Conservation (phyloP, 1,139 yeast species). For the Yamadazyma blattariae region DNA sequence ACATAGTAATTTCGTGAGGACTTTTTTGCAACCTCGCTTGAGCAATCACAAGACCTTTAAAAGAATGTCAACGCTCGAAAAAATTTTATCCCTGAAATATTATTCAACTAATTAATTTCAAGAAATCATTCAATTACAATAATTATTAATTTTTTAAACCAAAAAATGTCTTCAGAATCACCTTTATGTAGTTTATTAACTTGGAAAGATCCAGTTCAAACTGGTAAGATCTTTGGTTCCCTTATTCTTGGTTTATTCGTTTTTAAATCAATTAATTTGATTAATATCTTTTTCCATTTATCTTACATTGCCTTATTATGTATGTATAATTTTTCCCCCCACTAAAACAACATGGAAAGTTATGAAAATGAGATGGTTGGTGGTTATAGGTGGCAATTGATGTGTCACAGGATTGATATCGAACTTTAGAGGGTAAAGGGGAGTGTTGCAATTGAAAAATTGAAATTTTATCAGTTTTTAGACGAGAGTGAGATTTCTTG, state of each 20-base stretch:
- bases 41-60: constrained; percentile 10
- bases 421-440: no score
- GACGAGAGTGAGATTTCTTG: no score
- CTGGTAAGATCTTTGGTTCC: constrained; percentile 76
- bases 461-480: no score
- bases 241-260: constrained; percentile 57
- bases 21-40: constrained; percentile 1
- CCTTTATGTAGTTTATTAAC: constrained; percentile 47
- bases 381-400: background rate
- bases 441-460: no score
- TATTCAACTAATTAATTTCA: constrained; percentile 4
- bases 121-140: background rate
- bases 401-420: background rate
- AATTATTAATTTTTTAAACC: no score
- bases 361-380: background rate
- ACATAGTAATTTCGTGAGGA: no score
- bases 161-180: constrained; percentile 11
- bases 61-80: constrained; percentile 5
- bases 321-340: constrained; percentile 22
- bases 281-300: constrained; percentile 63
- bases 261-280: constrained; percentile 66
- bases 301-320: constrained; percentile 46
- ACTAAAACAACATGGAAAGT: background rate
- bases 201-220: constrained; percentile 79
- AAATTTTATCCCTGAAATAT: constrained; percentile 7